Percentiles rank a stretch among this genome's conserved stretches.
Conservation (phyloP, 2,329 filamentous ascomycete species). For the Microsporum ferrugineum region DNA sequence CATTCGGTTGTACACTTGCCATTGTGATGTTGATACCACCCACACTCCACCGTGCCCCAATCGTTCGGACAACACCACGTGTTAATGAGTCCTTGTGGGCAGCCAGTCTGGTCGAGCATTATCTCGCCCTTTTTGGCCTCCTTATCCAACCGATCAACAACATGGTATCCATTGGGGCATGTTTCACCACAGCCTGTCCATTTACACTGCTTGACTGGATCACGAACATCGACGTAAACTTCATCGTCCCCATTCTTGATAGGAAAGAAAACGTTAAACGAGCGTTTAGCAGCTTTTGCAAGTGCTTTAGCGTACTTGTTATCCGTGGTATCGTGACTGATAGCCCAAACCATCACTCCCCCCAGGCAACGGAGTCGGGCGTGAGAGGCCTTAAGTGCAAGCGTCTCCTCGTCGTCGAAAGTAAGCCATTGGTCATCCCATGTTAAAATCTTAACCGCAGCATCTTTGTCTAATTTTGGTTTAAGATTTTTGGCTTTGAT, state of each 20-base stretch:
- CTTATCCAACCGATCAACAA: background rate
- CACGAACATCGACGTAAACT: background rate
- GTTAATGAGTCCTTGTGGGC: background rate
- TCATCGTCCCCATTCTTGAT: background rate
- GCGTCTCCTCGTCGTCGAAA: conserved; percentile 31
- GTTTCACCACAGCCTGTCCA: background rate
- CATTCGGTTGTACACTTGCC: background rate
- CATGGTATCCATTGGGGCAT: background rate
- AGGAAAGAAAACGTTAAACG: background rate
- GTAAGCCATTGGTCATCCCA: conserved; percentile 35
- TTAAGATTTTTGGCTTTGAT: conserved; percentile 16
- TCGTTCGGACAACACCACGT: conserved; percentile 4
- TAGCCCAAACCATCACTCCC: conserved; percentile 16
- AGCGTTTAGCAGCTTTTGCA: no score
- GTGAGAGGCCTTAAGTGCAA: conserved; percentile 25
- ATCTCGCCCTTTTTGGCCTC: background rate
- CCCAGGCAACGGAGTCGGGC: conserved; percentile 25
- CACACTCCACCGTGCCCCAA: background rate
- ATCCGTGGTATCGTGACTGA: conserved; percentile 9
- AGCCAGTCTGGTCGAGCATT: conserved; percentile 6
- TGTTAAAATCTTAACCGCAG: conserved; percentile 26
- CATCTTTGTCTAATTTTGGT: conserved; percentile 20
- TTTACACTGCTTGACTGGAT: background rate
- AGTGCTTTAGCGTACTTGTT: no score
- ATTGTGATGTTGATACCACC: conserved; percentile 1